Conservation (phyloP, 768 basidiomycete genomes). For the Tulasnella sp. region DNA sequence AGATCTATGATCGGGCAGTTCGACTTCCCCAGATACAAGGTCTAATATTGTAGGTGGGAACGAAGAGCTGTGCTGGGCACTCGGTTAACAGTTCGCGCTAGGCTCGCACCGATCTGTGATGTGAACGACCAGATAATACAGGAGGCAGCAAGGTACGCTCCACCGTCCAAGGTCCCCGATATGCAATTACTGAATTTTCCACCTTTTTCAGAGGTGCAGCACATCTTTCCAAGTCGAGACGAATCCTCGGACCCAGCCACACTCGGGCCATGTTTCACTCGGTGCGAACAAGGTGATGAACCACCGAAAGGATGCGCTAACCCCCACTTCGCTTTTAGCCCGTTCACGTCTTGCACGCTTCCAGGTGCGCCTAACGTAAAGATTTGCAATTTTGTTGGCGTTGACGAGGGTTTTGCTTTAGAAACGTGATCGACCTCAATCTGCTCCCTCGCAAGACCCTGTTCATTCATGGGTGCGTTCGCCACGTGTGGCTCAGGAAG, state of each 20-base stretch:
- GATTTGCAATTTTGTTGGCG: too few relatives aligned
- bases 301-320: neutral
- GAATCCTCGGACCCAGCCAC: slow-evolving; percentile 24
- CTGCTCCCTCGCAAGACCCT: slow-evolving; percentile 23
- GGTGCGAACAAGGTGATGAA: neutral
- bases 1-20: slow-evolving; percentile 22
- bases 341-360: slow-evolving; percentile 25
- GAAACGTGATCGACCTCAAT: slow-evolving; percentile 23
- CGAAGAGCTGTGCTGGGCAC: neutral
- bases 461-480: slow-evolving; percentile 25
- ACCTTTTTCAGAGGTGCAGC: slow-evolving; percentile 21
- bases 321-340: slow-evolving; percentile 17
- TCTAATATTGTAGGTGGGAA: slow-evolving; percentile 23
- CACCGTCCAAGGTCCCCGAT: slow-evolving; percentile 16
- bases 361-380: neutral
- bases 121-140: slow-evolving; percentile 24
- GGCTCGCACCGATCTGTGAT: slow-evolving; percentile 23
- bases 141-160: slow-evolving; percentile 21
- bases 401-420: neutral
- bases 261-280: slow-evolving; percentile 24
- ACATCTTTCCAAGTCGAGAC: slow-evolving; percentile 23
- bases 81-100: neutral
- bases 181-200: slow-evolving; percentile 17
- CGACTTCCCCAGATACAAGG: slow-evolving; percentile 22
- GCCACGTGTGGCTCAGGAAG: neutral